Base-by-base conservation (phyloP, 352 stramenopile genomes). In the Plasmopara halstedii region DNA sequence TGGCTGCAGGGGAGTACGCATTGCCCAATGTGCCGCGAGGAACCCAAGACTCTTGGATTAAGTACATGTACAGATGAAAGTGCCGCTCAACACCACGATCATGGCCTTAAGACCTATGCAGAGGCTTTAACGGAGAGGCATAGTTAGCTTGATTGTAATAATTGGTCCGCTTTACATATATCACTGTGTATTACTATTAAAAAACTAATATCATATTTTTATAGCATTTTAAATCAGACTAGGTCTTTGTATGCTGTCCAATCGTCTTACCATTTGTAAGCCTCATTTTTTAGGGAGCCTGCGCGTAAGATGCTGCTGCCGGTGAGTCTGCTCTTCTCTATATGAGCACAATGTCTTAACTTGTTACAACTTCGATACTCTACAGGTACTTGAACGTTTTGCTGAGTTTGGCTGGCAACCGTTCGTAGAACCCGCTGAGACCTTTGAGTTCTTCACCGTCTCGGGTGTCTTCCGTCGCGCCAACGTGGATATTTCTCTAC, bases 11-110 rank as follows among this genome's bases (percentile, higher is more conserved):
- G 70, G 49, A 90, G 75, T 61, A 74, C 70, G 1, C 79, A 90
- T 45, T 93, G 82, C 51, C 82, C 82, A 37, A 88, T 93, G 68
- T 93, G 82, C 37, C 76, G 82, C n/a, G 79, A 86, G 40, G 76
- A 90, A 18, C 78, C 81, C 3, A 37, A 22, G 9, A 46, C 32
- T 5, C 15, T 35, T 11, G 21, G 26, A 8, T 37, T 42, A 3
- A 44, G 39, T n/a, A 26, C 19, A 31, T 53, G 39, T 23, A n/a
- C 51, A 31, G 48, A 67, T 17, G 53, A 51, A 2, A 10, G 23
- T 27, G 36, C 27, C 10, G 8, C 31, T 17, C 23, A 47, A 14
- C 29, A 49, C 17, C 32, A 43, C 36, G 11, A 33, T 18, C 35
- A 51, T 32, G 34, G 20, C 29, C 31, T 32, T n/a, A 58, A 60